A percentile compares a stretch with the other conserved stretches of the same genome.
Conservation (phyloP, 495 filamentous ascomycete genomes). For the Hypoxylon lenormandii region DNA sequence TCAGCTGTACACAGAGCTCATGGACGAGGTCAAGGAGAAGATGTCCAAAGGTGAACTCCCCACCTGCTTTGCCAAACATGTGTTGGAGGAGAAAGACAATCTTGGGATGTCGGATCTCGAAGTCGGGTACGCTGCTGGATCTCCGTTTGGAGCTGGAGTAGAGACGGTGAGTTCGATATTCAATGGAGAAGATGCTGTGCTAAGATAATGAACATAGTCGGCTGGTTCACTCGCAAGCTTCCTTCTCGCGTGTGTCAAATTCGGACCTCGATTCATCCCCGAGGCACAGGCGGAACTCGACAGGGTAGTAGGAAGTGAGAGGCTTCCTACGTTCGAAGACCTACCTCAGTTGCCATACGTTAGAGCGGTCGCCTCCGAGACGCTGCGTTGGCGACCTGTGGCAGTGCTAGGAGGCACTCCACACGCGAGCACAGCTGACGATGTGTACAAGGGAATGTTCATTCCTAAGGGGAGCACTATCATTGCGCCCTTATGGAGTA, state of each 20-base stretch:
- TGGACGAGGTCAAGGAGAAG: conserved; percentile 62
- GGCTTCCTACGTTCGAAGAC: conserved; percentile 65
- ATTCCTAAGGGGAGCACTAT: conserved; percentile 68
- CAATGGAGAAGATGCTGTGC: conserved; percentile 52
- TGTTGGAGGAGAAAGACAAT: conserved; percentile 61
- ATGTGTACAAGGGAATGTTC: conserved; percentile 65
- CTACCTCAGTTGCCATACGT: conserved; percentile 59
- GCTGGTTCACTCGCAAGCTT: conserved; percentile 64
- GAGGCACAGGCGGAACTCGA: conserved; percentile 69
- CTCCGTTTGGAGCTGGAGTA: conserved; percentile 72
- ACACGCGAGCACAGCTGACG: conserved; percentile 68
- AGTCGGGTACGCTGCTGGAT: conserved; percentile 68
- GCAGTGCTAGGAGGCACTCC: conserved; percentile 67
- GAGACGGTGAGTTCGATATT: conserved; percentile 65
- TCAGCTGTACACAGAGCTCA: conserved; percentile 62
- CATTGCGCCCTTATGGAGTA: conserved; percentile 61
- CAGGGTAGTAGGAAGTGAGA: conserved; percentile 62
- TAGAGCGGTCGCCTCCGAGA: conserved; percentile 63
- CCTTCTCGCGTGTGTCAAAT: conserved; percentile 67
- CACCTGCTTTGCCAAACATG: conserved; percentile 63
- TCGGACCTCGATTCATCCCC: conserved; percentile 59
- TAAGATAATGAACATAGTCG: conserved; percentile 60
- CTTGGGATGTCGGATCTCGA: conserved; percentile 66
- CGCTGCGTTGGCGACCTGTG: conserved; percentile 65
- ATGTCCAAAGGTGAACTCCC: conserved; percentile 56